Base-by-base conservation (phyloP, 2,329 filamentous ascomycete species). In the Fusarium sp. region DNA sequence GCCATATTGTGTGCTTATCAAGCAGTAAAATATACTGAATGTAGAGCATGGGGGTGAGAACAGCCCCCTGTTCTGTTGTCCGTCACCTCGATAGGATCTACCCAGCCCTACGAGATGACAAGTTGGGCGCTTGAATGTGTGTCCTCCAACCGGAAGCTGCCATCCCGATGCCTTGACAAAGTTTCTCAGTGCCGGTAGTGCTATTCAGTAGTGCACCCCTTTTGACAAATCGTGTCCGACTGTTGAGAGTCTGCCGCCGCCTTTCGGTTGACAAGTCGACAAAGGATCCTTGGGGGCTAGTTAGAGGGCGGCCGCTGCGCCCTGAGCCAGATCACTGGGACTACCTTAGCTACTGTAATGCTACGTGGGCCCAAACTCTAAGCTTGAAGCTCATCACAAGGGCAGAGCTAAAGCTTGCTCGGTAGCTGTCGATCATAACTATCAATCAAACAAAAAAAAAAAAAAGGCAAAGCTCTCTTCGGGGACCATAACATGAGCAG, bases 291-390 rank as follows among this genome's bases (percentile, higher is more conserved):
- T 69, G 65, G 67, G 60, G 67, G 38, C 52, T 33, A 53, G 55
- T 30, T 30, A 30, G 30, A 30, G 35, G 55, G 53, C 69, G 60
- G 64, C 69, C 68, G 68, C 68, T 58, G 68, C 63, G 68, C 67
- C 67, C 67, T 71, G 67, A 70, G 67, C 68, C 68, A 70, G 57
- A 71, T 71, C 69, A 65, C 64, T 71, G 68, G 69, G 64, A 67
- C 68, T 71, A 46, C 64, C 46, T 54, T 23, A 13, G 49, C 35
- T 26, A 32, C 44, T 59, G 27, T 23, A 23, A 40, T 37, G 35
- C 23, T 49, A 23, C 20, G 18, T 42, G 37, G 37, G 40, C 20
- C 18, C 27, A 38, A 59, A 60, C 48, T 48, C 56, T 48, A 63
- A 57, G 58, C 56, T 69, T 27, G 40, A 42, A 40, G 64, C 53